These are phyloP conservation scores for Exophiala lecanii-corni DNA, from an alignment of 2,329 filamentous ascomycete genomes.

Conservation along the genomic window DNA sequence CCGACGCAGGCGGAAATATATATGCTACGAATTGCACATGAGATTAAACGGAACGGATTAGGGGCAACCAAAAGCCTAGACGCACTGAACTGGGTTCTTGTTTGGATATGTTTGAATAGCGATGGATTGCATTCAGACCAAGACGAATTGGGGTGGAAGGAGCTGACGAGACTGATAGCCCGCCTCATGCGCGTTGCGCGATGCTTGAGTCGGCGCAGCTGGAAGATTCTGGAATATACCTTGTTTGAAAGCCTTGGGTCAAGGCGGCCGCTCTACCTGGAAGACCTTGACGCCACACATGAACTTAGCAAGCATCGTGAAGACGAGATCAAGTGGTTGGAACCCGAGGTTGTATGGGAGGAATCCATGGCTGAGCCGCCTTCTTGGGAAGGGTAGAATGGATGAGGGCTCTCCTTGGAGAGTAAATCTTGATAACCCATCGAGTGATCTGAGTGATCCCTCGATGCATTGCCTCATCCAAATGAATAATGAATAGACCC, in stretches of 20 bases:
- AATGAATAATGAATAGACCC: too few relatives aligned
- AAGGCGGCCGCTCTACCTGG: conserved; percentile 1
- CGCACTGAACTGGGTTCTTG: too few relatives aligned
- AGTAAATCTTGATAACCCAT: conserved; percentile 2
- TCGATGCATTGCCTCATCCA: too few relatives aligned
- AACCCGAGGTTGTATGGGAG: conserved; percentile 2
- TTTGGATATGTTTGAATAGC: too few relatives aligned
- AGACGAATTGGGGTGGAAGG: too few relatives aligned
- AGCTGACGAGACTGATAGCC: too few relatives aligned
- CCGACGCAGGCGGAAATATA: too few relatives aligned
- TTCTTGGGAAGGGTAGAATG: conserved; percentile 3
- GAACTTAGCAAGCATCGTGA: conserved; percentile 1
- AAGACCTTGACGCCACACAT: conserved; percentile 1
- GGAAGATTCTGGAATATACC: conserved; percentile 2
- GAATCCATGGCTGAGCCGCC: conserved; percentile 2
- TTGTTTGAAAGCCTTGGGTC: conserved; percentile 2
- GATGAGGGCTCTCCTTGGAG: conserved; percentile 1
- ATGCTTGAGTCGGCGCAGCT: conserved; percentile 2
- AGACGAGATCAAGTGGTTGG: conserved; percentile 1
- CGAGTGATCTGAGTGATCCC: conserved; percentile 1
- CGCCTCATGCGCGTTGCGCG: too few relatives aligned
- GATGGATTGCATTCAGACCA: too few relatives aligned
- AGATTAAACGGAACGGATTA: too few relatives aligned
- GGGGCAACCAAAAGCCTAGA: too few relatives aligned
- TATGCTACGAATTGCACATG: too few relatives aligned